Base-by-base conservation (phyloP, 352 stramenopile species). In the Saprolegnia diclina region DNA sequence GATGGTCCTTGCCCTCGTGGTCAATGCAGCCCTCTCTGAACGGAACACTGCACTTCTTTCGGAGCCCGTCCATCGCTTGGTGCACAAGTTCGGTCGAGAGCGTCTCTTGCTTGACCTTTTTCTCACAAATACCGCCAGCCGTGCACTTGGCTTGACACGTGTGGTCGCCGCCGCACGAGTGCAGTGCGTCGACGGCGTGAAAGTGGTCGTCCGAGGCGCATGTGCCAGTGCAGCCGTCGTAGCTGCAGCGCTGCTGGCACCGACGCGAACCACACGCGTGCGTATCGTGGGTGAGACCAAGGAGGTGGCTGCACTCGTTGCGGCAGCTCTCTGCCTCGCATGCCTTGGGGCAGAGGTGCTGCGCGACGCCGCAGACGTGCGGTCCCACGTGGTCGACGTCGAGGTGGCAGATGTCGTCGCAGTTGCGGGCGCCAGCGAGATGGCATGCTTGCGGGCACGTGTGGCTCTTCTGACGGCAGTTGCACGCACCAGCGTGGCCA, bases 51-150 rank as follows among this genome's bases (percentile, higher is more conserved):
- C 83, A 93, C 48, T 88, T 88, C 65, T 89, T 89, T 14, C 79
- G 79, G 18, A 76, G 75, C 0, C 83, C 82, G 65, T 91, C 91
- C 83, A 93, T 93, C 59, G 90, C 85, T 71, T 93, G 79, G 35
- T 81, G 85, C 2, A 75, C 87, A n/a, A n/a, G n/a, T n/a, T n/a
- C n/a, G n/a, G n/a, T n/a, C n/a, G n/a, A 78, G 19, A 78, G 85
- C 45, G 88, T 67, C 48, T 91, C 88, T 11, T 86, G 73, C 64
- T 84, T 79, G 26, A 93, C 82, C 55, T 90, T 79, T 0, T 89
- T 77, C 26, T 79, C 77, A 53, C 85, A 93, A n/a, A 91, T 83
- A 0, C 83, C 83, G 0, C 80, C 66, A 63, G 89, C 79, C 4
- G 57, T 61, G 65, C 85, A 93, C 57, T 84, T 65, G 0, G 73